Evolutionary conservation across 805 yeast genomes (phyloP), one percentile per base, ranked within the genome.

Genomic region (Lipomyces orientalis): DNA sequence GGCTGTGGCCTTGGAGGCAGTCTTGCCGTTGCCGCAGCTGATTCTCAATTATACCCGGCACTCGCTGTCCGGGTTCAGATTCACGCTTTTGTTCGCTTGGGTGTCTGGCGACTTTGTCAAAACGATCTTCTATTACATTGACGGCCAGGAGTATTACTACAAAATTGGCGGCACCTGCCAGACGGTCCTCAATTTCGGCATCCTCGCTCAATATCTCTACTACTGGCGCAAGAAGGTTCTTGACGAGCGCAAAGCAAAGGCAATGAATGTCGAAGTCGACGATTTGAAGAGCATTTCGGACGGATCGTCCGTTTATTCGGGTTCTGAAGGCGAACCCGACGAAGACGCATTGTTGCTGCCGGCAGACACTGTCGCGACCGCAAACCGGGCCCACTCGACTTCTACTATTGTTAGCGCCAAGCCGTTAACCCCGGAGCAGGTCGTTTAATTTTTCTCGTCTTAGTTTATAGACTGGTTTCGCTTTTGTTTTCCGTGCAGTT

Each of bases 101-200:
- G 81, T 93, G 4, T 88, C 94, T 67, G 97, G 97, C 65, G 98
- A 93, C 79, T 81, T 89, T 54, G 84, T 91, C 51, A 93, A 93
- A 76, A 85, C 91, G 31, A 81, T 88, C 62, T 91, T 90, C 74
- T 80, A 91, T 62, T 73, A 90, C n/a, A 90, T 83, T 77, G 97
- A 97, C 16, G 90, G 95, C 0, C 84, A 84, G 63, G 72, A 64
- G 19, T 67, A 58, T 59, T 69, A 67, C 65, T 84, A 90, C 71
- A 70, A 64, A 29, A 85, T 90, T 35, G 88, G 93, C 1, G 72
- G 79, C 6, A 81, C 90, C 55, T 89, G 91, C 76, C 97, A 91
- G 79, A 90, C 90, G 88, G 75, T 84, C 29, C 81, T 91, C 67
- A 95, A 91, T 76, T 79, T 90, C 54, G 83, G 87, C 69, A 90